A percentile compares a stretch with the other conserved stretches of the same genome.
phyloP scores from a whole-genome alignment of 2,329 filamentous ascomycete species.

The Sarocladium strictum region DNA sequence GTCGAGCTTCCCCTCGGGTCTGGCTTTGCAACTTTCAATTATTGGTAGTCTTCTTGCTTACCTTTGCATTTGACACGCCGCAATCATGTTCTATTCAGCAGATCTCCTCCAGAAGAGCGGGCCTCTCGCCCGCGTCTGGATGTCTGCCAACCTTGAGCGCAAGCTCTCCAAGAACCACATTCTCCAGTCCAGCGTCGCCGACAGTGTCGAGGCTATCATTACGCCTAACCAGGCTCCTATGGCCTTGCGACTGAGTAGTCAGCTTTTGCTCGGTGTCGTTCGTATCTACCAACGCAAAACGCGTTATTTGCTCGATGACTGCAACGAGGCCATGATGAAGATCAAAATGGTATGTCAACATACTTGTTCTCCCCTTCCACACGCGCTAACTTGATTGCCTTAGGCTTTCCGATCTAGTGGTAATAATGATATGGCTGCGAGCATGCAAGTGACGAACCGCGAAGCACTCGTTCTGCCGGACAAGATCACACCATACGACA shows the following conservation, averaged over 20 bases:
- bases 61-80: conserved; percentile 12
- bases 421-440: conserved; percentile 90
- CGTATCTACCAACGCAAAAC: conserved; percentile 97
- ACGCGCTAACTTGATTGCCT: conserved; percentile 21
- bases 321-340: conserved; percentile 94
- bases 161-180: conserved; percentile 98
- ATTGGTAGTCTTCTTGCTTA: neutral
- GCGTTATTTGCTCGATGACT: conserved; percentile 92
- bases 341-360: conserved; percentile 79
- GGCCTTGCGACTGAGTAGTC: conserved; percentile 87
- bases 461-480: conserved; percentile 87
- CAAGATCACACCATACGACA: conserved; percentile 86
- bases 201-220: conserved; percentile 93
- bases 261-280: conserved; percentile 90
- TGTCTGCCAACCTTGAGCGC: conserved; percentile 95
- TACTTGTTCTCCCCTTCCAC: neutral
- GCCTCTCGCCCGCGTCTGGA: conserved; percentile 94
- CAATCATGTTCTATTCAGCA: conserved; percentile 93
- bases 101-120: conserved; percentile 93
- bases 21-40: neutral
- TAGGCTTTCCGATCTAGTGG: conserved; percentile 91
- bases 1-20: neutral
- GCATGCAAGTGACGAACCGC: conserved; percentile 73
- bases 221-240: conserved; percentile 89
- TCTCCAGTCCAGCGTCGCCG: conserved; percentile 86